A percentile compares a stretch with the other conserved stretches of the same genome.
Evolutionary conservation across 2,329 filamentous ascomycete species (phyloP).

Genomic region (Nemania diffusa): DNA sequence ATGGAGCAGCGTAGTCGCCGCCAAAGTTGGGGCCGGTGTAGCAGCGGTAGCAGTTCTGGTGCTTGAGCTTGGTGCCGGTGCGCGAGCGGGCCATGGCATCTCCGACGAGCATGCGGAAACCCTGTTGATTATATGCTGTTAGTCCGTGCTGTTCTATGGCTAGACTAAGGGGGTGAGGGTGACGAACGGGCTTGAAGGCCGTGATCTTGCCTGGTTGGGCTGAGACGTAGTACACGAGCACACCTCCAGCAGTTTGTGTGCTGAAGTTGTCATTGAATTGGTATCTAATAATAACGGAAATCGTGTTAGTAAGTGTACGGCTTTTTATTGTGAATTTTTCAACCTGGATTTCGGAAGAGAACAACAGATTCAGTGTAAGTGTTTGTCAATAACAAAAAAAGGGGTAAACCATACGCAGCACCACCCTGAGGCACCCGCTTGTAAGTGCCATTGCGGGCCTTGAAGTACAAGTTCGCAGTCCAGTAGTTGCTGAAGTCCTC

Average conservation of each 20-base stretch:
- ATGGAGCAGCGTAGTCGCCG: slow-evolving; percentile 57
- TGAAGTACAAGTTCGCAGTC: slow-evolving; percentile 50
- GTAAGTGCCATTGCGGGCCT: slow-evolving; percentile 48
- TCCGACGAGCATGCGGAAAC: slow-evolving; percentile 61
- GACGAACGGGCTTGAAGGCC: slow-evolving; percentile 62
- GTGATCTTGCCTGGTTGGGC: slow-evolving; percentile 56
- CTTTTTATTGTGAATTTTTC: too few species aligned
- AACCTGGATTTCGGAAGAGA: too few species aligned
- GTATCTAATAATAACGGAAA: slow-evolving; percentile 40
- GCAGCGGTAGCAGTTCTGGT: slow-evolving; percentile 57
- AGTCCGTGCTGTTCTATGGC: background rate
- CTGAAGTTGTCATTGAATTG: slow-evolving; percentile 56
- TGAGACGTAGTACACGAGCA: slow-evolving; percentile 60
- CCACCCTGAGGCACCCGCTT: slow-evolving; percentile 56
- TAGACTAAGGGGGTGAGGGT: slow-evolving; percentile 46
- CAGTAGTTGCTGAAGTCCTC: slow-evolving; percentile 50
- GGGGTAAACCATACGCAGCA: slow-evolving; percentile 59
- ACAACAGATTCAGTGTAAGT: too few species aligned
- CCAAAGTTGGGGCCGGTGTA: slow-evolving; percentile 58
- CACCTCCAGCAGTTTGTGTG: slow-evolving; percentile 55
- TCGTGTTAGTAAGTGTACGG: slow-evolving; percentile 6
- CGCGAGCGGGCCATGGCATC: slow-evolving; percentile 52
- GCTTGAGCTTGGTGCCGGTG: slow-evolving; percentile 46
- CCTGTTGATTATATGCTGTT: slow-evolving; percentile 42
- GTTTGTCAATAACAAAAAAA: background rate